phyloP scores from a whole-genome alignment of 352 stramenopile species.

The Phytopythium litorale region DNA sequence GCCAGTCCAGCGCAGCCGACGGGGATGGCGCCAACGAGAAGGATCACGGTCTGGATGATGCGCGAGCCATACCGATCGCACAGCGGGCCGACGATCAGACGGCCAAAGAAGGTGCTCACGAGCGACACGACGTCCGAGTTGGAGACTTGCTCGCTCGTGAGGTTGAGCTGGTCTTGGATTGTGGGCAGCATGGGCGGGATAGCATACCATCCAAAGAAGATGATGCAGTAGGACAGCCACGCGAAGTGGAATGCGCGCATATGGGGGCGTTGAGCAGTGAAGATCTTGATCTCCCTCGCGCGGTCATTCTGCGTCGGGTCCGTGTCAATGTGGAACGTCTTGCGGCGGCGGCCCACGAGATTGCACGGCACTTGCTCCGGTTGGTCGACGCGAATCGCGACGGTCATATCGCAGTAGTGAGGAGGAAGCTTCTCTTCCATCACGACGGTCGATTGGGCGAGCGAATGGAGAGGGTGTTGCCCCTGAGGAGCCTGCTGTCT shows the following conservation, averaged over 20 bases:
- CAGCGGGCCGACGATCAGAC: conserved; percentile 88
- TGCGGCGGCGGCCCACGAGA: background rate
- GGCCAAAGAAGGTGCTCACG: conserved; percentile 83
- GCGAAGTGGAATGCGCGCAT: conserved; percentile 80
- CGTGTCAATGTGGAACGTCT: conserved; percentile 26
- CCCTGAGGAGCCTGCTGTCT: background rate
- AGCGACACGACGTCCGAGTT: conserved; percentile 89
- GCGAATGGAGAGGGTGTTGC: background rate
- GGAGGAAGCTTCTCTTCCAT: background rate
- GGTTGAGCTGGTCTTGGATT: conserved; percentile 72
- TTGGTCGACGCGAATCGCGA: background rate
- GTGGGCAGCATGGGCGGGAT: conserved; percentile 88
- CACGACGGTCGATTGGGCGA: background rate
- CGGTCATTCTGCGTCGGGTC: conserved; percentile 29
- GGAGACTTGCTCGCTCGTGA: conserved; percentile 85
- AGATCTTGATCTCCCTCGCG: conserved; percentile 22
- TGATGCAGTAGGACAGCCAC: conserved; percentile 91
- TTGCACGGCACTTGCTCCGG: background rate
- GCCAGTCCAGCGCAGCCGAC: conserved; percentile 77
- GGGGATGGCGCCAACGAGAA: conserved; percentile 74
- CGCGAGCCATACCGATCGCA: conserved; percentile 91
- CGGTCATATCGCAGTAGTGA: conserved; percentile 2
- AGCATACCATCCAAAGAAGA: conserved; percentile 93
- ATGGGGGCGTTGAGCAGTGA: conserved; percentile 16
- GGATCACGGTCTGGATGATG: conserved; percentile 61